Base-by-base conservation (phyloP, 2,329 filamentous ascomycete genomes). In the Bipolaris oryzae region DNA sequence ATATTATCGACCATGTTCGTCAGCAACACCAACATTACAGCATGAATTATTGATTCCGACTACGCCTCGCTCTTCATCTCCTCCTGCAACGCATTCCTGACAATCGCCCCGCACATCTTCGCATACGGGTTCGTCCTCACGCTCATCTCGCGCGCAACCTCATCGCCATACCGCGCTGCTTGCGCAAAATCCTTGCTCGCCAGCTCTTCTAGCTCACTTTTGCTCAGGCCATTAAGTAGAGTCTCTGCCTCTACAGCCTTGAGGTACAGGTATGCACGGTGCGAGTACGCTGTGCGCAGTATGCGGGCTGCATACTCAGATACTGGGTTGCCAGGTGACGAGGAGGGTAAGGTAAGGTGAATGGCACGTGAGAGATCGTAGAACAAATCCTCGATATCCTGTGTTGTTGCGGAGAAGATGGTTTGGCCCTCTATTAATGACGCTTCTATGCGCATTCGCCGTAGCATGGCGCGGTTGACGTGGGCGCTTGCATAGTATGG, bases 401-500 rank as follows among this genome's bases (percentile, higher is more conserved):
- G 44, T 7, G 21, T 42, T 7, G 60, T 21, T 35, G 62, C 44
- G 5, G 54, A 49, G 61, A 65, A 74, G 3, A 69, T 61, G 3
- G 50, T 53, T 20, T 59, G 48, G 1, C 25, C 23, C 11, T 31
- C n/a, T 42, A 37, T 10, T 3, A 69, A 7, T n/a, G 57, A 6
- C n/a, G 56, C 47, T 58, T 72, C 70, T 5, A 88, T 86, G 53
- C 87, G 75, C 45, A 88, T 79, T 20, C 88, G 79, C 28, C 84
- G 66, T 7, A 88, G 82, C 73, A 93, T 90, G 2, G 88, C 90
- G 47, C 89, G 83, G 74, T 94, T 93, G 72, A 92, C 89, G 55
- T 86, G 84, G 5, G 87, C 88, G 61, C 88, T 90, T 20, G 89
- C 89, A 74, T 93, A 93, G 31, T 78, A 75, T 3, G 89, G 88